phyloP scores from a whole-genome alignment of 345 rosid species.

The Sisymbrium altissimum region DNA sequence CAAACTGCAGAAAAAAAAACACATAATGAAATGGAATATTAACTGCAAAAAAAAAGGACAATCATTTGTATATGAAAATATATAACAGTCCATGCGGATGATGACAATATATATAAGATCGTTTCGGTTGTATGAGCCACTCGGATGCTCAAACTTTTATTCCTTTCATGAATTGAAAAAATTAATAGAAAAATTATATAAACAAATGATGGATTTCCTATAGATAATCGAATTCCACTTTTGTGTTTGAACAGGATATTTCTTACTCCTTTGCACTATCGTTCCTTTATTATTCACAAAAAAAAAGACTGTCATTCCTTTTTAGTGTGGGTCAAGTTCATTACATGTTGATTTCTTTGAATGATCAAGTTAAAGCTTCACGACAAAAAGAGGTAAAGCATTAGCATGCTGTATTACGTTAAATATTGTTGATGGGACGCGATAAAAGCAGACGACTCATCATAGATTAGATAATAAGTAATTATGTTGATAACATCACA shows the following conservation, averaged over 20 bases:
- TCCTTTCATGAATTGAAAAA: background rate
- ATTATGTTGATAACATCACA: background rate
- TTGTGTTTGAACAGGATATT: too few species aligned
- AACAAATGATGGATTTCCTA: background rate
- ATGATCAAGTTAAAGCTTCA: background rate
- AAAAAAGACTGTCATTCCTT: background rate
- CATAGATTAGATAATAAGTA: background rate
- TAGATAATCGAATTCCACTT: background rate
- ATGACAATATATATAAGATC: background rate
- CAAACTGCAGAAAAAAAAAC: too few species aligned
- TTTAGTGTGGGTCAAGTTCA: background rate
- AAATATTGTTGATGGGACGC: background rate
- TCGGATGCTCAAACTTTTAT: conserved; percentile 8
- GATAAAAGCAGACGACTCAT: background rate
- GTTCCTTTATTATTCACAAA: too few species aligned
- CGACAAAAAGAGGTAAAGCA: background rate
- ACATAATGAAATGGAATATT: too few species aligned
- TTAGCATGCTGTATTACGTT: background rate
- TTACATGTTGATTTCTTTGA: background rate
- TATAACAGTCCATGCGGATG: background rate
- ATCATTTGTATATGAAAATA: background rate
- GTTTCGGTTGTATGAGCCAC: background rate
- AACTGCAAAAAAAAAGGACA: too few species aligned
- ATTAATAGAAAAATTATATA: background rate
- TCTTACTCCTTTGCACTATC: too few species aligned